These are phyloP conservation scores for Aspergillus sp. DNA, from an alignment of 2,329 filamentous ascomycete species.

Conservation along the genomic window DNA sequence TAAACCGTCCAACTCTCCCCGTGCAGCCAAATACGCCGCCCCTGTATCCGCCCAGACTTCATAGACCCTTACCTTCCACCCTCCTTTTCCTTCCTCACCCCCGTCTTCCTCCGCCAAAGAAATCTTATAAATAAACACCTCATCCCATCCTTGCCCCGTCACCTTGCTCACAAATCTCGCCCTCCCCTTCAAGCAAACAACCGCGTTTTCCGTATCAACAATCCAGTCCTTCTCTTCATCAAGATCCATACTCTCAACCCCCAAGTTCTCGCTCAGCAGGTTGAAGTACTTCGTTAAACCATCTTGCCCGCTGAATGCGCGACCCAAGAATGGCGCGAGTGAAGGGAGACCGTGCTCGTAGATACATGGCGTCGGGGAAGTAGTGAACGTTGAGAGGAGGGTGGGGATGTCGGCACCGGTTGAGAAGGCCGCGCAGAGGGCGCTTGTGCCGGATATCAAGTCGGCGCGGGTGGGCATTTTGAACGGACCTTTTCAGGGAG, in stretches of 20 bases:
- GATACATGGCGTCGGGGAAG: constrained; percentile 21
- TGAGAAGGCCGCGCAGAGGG: constrained; percentile 34
- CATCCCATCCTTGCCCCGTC: constrained; percentile 41
- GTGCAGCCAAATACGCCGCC: constrained; percentile 42
- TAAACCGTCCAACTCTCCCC: constrained; percentile 17
- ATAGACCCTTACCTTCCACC: constrained; percentile 40
- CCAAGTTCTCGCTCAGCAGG: constrained; percentile 29
- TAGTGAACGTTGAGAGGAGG: constrained; percentile 38
- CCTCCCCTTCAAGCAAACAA: constrained; percentile 34
- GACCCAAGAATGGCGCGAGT: constrained; percentile 45
- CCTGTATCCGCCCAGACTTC: constrained; percentile 47
- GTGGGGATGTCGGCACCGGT: constrained; percentile 19
- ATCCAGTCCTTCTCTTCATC: constrained; percentile 37
- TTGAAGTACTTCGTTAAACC: constrained; percentile 40
- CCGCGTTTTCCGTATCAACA: constrained; percentile 33
- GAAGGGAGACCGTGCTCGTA: constrained; percentile 43
- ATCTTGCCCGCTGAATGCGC: constrained; percentile 37
- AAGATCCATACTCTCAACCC: constrained; percentile 39
- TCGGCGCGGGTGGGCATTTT: constrained; percentile 19
- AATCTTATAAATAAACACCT: constrained; percentile 42
- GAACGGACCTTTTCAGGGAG: constrained; percentile 13
- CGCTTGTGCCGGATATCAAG: constrained; percentile 19
- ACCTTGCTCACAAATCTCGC: constrained; percentile 36
- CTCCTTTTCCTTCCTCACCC: background rate
- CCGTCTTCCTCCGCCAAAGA: constrained; percentile 31